These are phyloP conservation scores for Sporothrix euskadiensis DNA, from an alignment of 2,329 filamentous ascomycete species.

Conservation along the genomic window DNA sequence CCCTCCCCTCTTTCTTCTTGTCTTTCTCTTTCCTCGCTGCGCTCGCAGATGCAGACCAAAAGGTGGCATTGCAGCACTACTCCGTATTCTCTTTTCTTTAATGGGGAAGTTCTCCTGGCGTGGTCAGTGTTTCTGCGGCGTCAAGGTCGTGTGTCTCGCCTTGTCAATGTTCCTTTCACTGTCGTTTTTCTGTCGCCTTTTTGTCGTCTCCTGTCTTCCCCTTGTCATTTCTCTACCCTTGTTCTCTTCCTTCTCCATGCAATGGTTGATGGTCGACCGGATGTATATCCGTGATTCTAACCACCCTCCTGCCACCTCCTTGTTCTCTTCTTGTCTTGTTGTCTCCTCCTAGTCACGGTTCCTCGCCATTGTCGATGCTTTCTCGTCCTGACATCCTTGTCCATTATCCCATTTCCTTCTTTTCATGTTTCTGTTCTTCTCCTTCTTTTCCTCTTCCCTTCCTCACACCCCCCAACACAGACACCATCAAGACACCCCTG, in stretches of 20 bases:
- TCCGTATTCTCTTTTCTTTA: neutral
- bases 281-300: neutral
- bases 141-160: neutral
- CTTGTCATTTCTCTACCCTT: no score
- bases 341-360: neutral
- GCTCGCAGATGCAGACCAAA: neutral
- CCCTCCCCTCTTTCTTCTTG: neutral
- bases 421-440: neutral
- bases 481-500: neutral
- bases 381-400: neutral
- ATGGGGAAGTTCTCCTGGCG: neutral
- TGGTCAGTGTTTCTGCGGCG: neutral
- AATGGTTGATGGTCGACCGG: neutral
- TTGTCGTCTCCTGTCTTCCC: neutral
- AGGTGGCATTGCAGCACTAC: neutral
- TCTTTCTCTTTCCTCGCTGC: neutral
- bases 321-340: neutral
- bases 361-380: neutral
- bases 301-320: neutral
- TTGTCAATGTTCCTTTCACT: neutral
- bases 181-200: neutral
- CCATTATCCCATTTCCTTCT: neutral
- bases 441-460: neutral
- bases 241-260: no score
- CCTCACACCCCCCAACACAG: neutral